These are phyloP conservation scores for Ogataea siamensis DNA, from an alignment of 805 yeast species.

Conservation along the genomic window DNA sequence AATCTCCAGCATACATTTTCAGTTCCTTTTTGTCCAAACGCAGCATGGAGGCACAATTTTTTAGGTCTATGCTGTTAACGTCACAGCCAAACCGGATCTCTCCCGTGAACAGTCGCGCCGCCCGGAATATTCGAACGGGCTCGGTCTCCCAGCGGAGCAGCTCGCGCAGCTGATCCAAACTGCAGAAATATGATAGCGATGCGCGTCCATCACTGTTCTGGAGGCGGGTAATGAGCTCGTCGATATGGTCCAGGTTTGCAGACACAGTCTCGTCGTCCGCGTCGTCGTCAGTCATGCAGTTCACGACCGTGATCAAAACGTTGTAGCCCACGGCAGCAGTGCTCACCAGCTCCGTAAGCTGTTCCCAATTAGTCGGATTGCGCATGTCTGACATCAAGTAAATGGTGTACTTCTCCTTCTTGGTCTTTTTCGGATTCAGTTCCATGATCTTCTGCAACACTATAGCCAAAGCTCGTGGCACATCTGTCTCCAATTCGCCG, in stretches of 20 bases:
- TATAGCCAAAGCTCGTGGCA: constrained; percentile 30
- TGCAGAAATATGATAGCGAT: constrained; percentile 18
- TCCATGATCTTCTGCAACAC: constrained; percentile 22
- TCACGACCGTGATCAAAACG: constrained; percentile 17
- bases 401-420: constrained; percentile 20
- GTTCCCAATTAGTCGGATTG: constrained; percentile 21
- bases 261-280: not conserved
- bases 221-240: constrained; percentile 11
- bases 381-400: constrained; percentile 21
- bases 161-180: constrained; percentile 15
- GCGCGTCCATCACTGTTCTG: constrained; percentile 13
- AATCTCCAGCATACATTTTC: constrained; percentile 10
- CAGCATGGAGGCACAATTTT: constrained; percentile 16
- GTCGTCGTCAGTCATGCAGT: constrained; percentile 13
- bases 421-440: constrained; percentile 12
- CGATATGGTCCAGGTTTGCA: constrained; percentile 9
- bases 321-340: constrained; percentile 15
- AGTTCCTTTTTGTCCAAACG: constrained; percentile 6
- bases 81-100: constrained; percentile 48
- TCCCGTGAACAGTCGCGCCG: constrained; percentile 48
- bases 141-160: constrained; percentile 18
- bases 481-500: constrained; percentile 26
- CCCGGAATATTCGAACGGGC: constrained; percentile 40
- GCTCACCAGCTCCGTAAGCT: constrained; percentile 15
- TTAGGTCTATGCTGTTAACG: constrained; percentile 25